These are phyloP conservation scores for Neurospora discreta DNA, from an alignment of 495 filamentous ascomycete species.

Conservation along the genomic window DNA sequence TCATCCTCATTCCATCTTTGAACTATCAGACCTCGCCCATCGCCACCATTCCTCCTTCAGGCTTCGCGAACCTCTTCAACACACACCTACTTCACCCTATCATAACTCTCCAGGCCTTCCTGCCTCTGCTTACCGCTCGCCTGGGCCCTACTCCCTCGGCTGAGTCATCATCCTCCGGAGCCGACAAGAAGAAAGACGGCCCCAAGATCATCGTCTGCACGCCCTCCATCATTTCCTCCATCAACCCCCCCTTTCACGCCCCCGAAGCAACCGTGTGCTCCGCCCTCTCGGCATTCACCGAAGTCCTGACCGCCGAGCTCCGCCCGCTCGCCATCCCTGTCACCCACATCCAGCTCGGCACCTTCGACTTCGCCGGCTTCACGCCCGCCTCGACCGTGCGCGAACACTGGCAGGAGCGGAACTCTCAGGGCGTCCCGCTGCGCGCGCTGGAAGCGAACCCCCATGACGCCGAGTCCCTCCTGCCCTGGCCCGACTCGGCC, in stretches of 20 bases:
- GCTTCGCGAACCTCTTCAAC: constrained; percentile 83
- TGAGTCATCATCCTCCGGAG: neutral
- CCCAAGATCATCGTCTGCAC: constrained; percentile 70
- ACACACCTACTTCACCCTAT: constrained; percentile 88
- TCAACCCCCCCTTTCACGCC: constrained; percentile 73
- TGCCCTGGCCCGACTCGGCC: constrained; percentile 50
- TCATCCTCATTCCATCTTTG: constrained; percentile 66
- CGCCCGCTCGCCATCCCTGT: constrained; percentile 59
- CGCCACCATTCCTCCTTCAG: constrained; percentile 67
- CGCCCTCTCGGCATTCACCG: constrained; percentile 69
- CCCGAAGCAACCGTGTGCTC: constrained; percentile 69
- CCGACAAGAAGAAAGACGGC: constrained; percentile 5
- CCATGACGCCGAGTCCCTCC: constrained; percentile 44
- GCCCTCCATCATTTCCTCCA: constrained; percentile 70
- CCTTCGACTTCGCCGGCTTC: constrained; percentile 56
- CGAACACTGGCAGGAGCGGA: constrained; percentile 28
- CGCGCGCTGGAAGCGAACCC: constrained; percentile 12
- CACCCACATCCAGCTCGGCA: constrained; percentile 75
- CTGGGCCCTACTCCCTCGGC: constrained; percentile 21
- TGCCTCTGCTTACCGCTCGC: constrained; percentile 60
- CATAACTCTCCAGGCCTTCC: constrained; percentile 72
- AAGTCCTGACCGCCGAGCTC: constrained; percentile 68
- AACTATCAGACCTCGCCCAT: constrained; percentile 66
- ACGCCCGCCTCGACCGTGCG: constrained; percentile 26
- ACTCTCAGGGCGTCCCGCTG: constrained; percentile 10